phyloP scores from a whole-genome alignment of 305 asterid species.

The Rubia balearica region DNA sequence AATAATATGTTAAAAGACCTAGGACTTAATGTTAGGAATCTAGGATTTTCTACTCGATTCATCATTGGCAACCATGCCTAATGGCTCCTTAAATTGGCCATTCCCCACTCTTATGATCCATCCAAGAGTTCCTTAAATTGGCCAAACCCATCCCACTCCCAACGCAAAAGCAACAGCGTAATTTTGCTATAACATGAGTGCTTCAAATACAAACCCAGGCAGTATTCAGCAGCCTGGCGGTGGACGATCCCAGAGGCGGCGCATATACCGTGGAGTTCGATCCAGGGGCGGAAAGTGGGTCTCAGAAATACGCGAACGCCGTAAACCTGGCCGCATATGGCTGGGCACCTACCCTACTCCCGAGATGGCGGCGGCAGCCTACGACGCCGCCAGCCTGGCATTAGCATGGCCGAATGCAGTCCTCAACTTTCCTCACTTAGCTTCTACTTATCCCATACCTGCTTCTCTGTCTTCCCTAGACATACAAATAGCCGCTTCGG shows the following conservation, averaged over 20 bases:
- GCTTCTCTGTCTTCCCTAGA: constrained; percentile 43
- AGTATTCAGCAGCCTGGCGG: not conserved
- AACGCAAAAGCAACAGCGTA: not conserved
- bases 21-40: not conserved
- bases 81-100: not conserved
- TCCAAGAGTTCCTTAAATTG: not conserved
- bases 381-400: constrained; percentile 60
- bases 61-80: not conserved
- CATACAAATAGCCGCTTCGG: constrained; percentile 52
- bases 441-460: constrained; percentile 31
- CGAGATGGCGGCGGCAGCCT: constrained; percentile 72
- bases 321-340: constrained; percentile 32
- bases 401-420: constrained; percentile 42
- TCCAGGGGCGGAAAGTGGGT: constrained; percentile 57
- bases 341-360: constrained; percentile 31
- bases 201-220: not conserved
- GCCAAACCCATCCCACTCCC: not conserved
- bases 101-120: not conserved
- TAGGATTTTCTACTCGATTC: not conserved
- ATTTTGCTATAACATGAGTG: not conserved
- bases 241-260: constrained; percentile 31
- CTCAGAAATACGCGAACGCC: constrained; percentile 60
- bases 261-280: constrained; percentile 46
- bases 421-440: constrained; percentile 45
- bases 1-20: not conserved